A percentile compares a stretch with the other conserved stretches of the same genome.
These are phyloP conservation scores for Kappamyces sp. DNA, from an alignment of 192 early-diverging fungal species.

Conservation along the genomic window DNA sequence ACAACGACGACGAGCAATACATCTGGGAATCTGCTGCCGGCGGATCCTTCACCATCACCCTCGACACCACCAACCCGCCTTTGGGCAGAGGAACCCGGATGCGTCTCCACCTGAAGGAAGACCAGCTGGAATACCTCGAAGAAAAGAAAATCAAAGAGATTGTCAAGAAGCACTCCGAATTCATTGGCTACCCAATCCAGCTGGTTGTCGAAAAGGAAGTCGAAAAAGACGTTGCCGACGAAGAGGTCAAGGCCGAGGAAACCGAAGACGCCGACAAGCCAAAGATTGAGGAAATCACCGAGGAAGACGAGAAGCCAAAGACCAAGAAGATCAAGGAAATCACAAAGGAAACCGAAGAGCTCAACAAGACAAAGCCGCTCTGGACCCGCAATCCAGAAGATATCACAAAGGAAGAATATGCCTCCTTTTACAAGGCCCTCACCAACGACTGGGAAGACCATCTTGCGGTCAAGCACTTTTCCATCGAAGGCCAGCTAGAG, in stretches of 20 bases:
- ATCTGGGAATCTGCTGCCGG: slow-evolving; percentile 90
- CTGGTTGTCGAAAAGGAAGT: slow-evolving; percentile 94
- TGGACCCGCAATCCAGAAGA: slow-evolving; percentile 99
- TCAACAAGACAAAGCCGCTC: slow-evolving; percentile 97
- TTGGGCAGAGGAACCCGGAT: slow-evolving; percentile 95
- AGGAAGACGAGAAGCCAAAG: slow-evolving; percentile 43
- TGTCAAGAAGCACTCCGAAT: slow-evolving; percentile 99
- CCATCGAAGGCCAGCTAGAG: slow-evolving; percentile 98
- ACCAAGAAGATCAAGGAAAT: slow-evolving; percentile 81
- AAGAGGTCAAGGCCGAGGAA: slow-evolving; percentile 72
- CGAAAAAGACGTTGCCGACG: slow-evolving; percentile 95
- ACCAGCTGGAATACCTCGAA: slow-evolving; percentile 95
- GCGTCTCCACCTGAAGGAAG: slow-evolving; percentile 97
- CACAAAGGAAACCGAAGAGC: slow-evolving; percentile 81
- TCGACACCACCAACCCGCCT: slow-evolving; percentile 81
- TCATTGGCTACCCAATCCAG: slow-evolving; percentile 98
- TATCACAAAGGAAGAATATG: slow-evolving; percentile 94
- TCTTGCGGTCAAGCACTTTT: slow-evolving; percentile 97
- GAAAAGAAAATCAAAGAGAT: slow-evolving; percentile 99
- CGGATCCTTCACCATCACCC: slow-evolving; percentile 86
- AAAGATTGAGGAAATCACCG: slow-evolving; percentile 67
- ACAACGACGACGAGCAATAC: slow-evolving; percentile 96
- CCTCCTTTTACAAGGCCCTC: slow-evolving; percentile 96
- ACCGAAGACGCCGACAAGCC: slow-evolving; percentile 55
- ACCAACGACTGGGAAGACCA: slow-evolving; percentile 99